Conservation (phyloP, 2,329 filamentous ascomycete genomes). For the Monilinia fructicola region DNA sequence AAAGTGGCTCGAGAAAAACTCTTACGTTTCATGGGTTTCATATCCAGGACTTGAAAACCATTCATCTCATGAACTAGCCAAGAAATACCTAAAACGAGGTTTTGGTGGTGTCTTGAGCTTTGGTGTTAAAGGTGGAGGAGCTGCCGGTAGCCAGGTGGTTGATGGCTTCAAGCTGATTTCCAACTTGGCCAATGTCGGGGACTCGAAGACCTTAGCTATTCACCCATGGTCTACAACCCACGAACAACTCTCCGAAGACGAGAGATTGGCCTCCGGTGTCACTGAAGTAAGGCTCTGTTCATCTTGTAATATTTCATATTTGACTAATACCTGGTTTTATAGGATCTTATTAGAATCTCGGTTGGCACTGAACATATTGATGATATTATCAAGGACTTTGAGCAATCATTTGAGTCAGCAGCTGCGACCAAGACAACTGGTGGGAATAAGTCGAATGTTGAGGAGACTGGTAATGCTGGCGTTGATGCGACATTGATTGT, state of each 20-base stretch:
- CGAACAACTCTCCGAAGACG: slow-evolving; percentile 82
- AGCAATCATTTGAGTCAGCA: slow-evolving; percentile 76
- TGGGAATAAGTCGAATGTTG: slow-evolving; percentile 32
- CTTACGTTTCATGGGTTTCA: slow-evolving; percentile 87
- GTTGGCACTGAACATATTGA: slow-evolving; percentile 96
- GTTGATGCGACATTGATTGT: slow-evolving; percentile 37
- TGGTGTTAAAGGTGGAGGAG: slow-evolving; percentile 83
- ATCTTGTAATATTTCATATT: neutral
- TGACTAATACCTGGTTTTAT: slow-evolving; percentile 26
- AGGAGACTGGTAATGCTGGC: slow-evolving; percentile 28
- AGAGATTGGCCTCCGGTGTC: slow-evolving; percentile 77
- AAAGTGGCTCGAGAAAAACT: slow-evolving; percentile 76
- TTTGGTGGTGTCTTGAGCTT: slow-evolving; percentile 92
- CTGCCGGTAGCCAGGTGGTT: slow-evolving; percentile 83
- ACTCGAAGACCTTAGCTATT: slow-evolving; percentile 91
- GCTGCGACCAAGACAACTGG: slow-evolving; percentile 44
- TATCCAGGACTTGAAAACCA: slow-evolving; percentile 88
- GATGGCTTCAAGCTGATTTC: slow-evolving; percentile 94
- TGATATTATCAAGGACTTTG: slow-evolving; percentile 94
- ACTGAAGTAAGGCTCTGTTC: slow-evolving; percentile 57
- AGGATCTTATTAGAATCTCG: slow-evolving; percentile 91
- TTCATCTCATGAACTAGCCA: slow-evolving; percentile 72
- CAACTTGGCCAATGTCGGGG: slow-evolving; percentile 93
- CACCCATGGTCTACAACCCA: slow-evolving; percentile 96
- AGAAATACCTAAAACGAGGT: slow-evolving; percentile 81